Conservation (phyloP, 1,139 yeast genomes). For the Pneumocystis oryctolagi region DNA sequence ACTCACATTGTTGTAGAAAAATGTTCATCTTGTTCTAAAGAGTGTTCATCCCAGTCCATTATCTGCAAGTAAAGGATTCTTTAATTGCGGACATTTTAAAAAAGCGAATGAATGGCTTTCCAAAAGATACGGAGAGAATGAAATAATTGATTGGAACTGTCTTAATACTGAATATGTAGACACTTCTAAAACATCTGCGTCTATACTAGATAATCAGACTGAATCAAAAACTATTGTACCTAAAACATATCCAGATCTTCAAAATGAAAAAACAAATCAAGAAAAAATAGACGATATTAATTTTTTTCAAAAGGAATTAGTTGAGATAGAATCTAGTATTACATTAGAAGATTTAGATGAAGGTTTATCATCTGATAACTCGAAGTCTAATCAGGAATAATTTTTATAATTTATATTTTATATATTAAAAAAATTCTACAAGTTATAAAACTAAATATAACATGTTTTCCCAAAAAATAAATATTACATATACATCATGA, state of each 20-base stretch:
- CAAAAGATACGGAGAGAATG: constrained; percentile 31
- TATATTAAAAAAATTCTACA: neutral
- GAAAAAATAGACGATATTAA: neutral
- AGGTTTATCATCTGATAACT: neutral
- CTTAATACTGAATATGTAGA: neutral
- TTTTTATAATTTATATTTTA: neutral
- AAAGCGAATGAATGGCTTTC: constrained; percentile 61
- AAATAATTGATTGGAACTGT: constrained; percentile 51
- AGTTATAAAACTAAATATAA: neutral
- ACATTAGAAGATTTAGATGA: neutral
- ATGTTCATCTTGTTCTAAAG: constrained; percentile 35
- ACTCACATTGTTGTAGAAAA: neutral
- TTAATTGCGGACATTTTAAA: constrained; percentile 53
- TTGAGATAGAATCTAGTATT: neutral
- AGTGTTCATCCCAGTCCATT: constrained; percentile 93
- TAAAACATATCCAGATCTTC: neutral
- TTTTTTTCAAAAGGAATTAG: neutral
- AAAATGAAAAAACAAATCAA: neutral
- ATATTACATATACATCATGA: neutral
- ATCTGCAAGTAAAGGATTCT: constrained; percentile 75
- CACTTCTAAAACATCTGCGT: neutral
- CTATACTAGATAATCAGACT: neutral
- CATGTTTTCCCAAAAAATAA: neutral
- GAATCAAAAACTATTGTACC: neutral
- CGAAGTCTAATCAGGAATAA: neutral